Percentiles rank a stretch among this genome's conserved stretches.
Conservation (phyloP, 441 rosid genomes). For the Viola pubescens region DNA sequence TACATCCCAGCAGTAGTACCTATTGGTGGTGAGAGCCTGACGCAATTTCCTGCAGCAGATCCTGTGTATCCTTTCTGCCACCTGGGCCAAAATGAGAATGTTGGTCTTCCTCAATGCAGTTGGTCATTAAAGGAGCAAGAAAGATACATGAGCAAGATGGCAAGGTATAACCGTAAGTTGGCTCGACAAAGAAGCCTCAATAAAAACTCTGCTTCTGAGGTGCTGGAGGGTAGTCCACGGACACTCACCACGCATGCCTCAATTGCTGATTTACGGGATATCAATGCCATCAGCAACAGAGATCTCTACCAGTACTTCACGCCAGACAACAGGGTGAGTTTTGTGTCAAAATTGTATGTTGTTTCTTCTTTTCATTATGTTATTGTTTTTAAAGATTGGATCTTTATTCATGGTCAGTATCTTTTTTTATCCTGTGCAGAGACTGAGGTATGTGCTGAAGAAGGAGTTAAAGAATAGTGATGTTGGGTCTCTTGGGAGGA, state of each 20-base stretch:
- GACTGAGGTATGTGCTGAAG: slow-evolving; percentile 39
- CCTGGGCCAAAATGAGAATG: slow-evolving; percentile 16
- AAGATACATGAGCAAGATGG: slow-evolving; percentile 38
- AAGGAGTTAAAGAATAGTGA: slow-evolving; percentile 61
- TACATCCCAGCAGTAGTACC: slow-evolving; percentile 5
- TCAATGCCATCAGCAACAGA: not conserved
- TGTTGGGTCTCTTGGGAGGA: slow-evolving; percentile 63
- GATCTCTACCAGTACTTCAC: slow-evolving; percentile 34
- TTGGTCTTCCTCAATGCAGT: slow-evolving; percentile 13
- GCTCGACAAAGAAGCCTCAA: slow-evolving; percentile 47
- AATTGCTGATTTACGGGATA: too few species aligned
- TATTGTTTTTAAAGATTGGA: slow-evolving; percentile 4
- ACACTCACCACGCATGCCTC: too few species aligned
- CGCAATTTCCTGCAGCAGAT: not conserved
- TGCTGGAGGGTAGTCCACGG: not conserved
- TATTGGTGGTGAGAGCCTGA: too few species aligned
- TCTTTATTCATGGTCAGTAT: not conserved
- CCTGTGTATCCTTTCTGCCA: slow-evolving; percentile 21
- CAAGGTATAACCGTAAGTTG: slow-evolving; percentile 51
- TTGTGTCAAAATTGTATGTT: not conserved
- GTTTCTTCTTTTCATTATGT: not conserved
- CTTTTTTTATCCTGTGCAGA: slow-evolving; percentile 30
- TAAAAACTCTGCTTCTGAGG: slow-evolving; percentile 25
- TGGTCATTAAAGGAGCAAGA: slow-evolving; percentile 25
- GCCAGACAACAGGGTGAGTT: slow-evolving; percentile 44